These are phyloP conservation scores for Triticum timopheevii DNA, from an alignment of 176 grass and related monocot species.

Conservation along the genomic window DNA sequence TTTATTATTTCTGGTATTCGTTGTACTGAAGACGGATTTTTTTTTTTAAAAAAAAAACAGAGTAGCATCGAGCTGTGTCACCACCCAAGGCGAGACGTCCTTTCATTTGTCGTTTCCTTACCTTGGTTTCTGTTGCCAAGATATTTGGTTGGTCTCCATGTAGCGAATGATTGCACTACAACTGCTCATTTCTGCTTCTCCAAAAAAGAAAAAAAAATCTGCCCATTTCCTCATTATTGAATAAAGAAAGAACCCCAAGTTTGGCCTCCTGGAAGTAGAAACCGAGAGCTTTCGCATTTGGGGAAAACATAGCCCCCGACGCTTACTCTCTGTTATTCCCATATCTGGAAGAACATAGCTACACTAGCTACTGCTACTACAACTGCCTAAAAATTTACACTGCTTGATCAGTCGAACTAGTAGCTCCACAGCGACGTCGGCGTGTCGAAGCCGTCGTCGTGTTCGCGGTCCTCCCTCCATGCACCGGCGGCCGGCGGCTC, in stretches of 20 bases:
- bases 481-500: conserved; percentile 23
- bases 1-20: too few species aligned
- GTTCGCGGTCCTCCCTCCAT: not conserved
- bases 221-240: too few species aligned
- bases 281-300: not conserved
- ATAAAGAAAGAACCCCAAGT: not conserved
- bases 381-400: too few species aligned
- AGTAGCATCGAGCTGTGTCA: too few species aligned
- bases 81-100: not conserved
- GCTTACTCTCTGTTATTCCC: not conserved
- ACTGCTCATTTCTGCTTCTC: too few species aligned
- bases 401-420: not conserved
- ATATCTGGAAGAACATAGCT: not conserved
- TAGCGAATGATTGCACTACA: not conserved
- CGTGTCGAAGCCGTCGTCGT: not conserved
- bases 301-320: not conserved
- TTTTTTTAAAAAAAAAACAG: too few species aligned
- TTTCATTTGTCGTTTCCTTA: not conserved
- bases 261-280: not conserved
- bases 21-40: too few species aligned
- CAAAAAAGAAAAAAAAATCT: too few species aligned
- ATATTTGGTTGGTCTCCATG: too few species aligned
- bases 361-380: too few species aligned
- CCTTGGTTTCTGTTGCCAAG: too few species aligned
- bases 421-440: conserved; percentile 43